Evolutionary conservation across 2,329 filamentous ascomycete species (phyloP).

Genomic region (Phialemoniopsis sp.): DNA sequence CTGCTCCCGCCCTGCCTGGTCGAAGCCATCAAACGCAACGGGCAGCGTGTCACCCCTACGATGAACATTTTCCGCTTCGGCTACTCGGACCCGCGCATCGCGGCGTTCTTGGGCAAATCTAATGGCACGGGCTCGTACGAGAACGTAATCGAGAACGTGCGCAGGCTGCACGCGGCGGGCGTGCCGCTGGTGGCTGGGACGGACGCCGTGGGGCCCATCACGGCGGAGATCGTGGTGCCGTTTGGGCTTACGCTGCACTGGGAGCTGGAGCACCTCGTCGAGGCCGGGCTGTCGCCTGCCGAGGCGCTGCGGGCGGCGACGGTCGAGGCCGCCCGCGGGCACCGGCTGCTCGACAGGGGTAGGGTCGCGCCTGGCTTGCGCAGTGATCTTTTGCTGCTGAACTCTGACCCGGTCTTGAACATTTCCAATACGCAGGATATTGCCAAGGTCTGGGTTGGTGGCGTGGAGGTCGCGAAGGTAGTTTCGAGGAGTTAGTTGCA

Average conservation of each 20-base stretch:
- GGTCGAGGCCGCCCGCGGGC: slow-evolving; percentile 9
- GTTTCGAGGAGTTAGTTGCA: too few relatives aligned
- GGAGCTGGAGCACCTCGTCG: slow-evolving; percentile 13
- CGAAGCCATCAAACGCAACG: background rate
- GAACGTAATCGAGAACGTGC: slow-evolving; percentile 16
- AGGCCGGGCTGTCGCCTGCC: slow-evolving; percentile 9
- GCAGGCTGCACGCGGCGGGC: slow-evolving; percentile 16
- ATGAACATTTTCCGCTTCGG: slow-evolving; percentile 2
- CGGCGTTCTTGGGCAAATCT: slow-evolving; percentile 17
- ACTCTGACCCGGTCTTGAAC: slow-evolving; percentile 19
- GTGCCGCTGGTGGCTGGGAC: slow-evolving; percentile 24
- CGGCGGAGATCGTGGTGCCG: background rate
- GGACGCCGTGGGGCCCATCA: slow-evolving; percentile 13
- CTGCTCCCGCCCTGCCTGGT: background rate
- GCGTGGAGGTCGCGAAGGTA: slow-evolving; percentile 13
- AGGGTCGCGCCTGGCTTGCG: slow-evolving; percentile 13
- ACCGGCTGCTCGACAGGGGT: slow-evolving; percentile 18
- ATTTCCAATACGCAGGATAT: slow-evolving; percentile 17
- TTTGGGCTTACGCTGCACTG: slow-evolving; percentile 14
- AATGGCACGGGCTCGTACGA: slow-evolving; percentile 10
- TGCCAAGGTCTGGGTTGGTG: slow-evolving; percentile 17
- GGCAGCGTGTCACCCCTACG: background rate
- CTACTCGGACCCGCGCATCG: background rate
- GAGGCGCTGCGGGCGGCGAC: slow-evolving; percentile 14
- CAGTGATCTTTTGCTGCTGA: slow-evolving; percentile 21